Evolutionary conservation across 495 filamentous ascomycete species (phyloP).

Genomic region (Aspergillus diversus): DNA sequence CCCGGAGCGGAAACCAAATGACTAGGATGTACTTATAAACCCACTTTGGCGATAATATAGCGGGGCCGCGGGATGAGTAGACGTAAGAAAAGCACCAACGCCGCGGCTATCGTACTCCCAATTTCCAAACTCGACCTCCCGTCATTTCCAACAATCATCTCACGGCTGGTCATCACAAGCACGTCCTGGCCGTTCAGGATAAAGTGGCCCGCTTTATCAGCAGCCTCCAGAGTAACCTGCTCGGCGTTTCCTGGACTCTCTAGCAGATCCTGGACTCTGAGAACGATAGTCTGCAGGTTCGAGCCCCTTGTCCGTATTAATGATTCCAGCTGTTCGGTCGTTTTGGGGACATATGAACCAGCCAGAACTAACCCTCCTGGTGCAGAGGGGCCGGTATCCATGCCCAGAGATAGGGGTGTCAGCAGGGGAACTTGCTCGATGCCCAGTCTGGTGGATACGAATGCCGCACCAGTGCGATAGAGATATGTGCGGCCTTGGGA

Average conservation of each 20-base stretch:
- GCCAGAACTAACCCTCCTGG: slow-evolving; percentile 11
- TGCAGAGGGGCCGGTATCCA: background rate
- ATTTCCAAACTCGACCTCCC: slow-evolving; percentile 5
- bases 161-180: slow-evolving; percentile 9
- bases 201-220: slow-evolving; percentile 5
- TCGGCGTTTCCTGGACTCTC: slow-evolving; percentile 8
- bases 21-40: background rate
- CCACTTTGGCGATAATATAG: slow-evolving; percentile 3
- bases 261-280: slow-evolving; percentile 9
- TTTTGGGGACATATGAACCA: slow-evolving; percentile 9
- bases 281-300: slow-evolving; percentile 6
- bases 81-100: background rate
- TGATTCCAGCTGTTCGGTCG: slow-evolving; percentile 5
- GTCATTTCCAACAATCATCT: background rate
- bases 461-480: slow-evolving; percentile 6
- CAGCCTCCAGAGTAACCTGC: background rate
- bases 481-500: background rate
- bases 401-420: background rate
- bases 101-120: slow-evolving; percentile 5
- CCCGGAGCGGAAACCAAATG: background rate
- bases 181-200: slow-evolving; percentile 10
- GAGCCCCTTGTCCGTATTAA: background rate
- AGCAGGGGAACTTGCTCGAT: slow-evolving; percentile 3
- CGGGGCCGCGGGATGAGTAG: slow-evolving; percentile 3
- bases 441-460: slow-evolving; percentile 8